phyloP scores from a whole-genome alignment of 768 basidiomycete genomes.

The Tulasnella sp. region DNA sequence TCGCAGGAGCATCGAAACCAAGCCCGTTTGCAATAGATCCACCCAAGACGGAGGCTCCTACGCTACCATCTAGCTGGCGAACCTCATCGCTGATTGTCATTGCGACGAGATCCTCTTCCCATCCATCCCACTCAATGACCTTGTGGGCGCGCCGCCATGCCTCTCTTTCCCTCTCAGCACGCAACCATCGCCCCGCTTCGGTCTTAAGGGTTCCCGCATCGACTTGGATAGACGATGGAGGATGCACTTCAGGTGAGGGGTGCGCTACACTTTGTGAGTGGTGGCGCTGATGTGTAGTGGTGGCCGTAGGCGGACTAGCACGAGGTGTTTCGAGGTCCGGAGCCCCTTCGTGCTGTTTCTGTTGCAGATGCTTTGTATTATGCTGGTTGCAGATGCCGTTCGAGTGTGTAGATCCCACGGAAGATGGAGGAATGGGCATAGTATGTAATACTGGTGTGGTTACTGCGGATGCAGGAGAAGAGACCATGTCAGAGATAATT shows the following conservation, averaged over 20 bases:
- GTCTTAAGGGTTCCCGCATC: background rate
- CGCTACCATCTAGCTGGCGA: background rate
- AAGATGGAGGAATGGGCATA: too few relatives aligned
- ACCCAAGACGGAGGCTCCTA: too few relatives aligned
- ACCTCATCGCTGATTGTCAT: conserved; percentile 48
- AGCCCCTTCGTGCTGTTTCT: too few relatives aligned
- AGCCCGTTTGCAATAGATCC: too few relatives aligned
- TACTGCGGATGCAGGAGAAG: background rate
- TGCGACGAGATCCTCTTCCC: conserved; percentile 75
- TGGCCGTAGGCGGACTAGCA: conserved; percentile 4
- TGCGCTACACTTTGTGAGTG: conserved; percentile 14
- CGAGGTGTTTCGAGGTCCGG: too few relatives aligned
- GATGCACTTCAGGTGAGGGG: conserved; percentile 20
- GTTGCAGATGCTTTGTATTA: too few relatives aligned
- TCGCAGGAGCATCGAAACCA: too few relatives aligned
- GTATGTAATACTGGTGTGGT: too few relatives aligned
- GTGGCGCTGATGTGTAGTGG: conserved; percentile 22
- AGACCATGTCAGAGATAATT: conserved; percentile 5
- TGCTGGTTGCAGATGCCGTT: too few relatives aligned
- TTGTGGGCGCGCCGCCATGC: conserved; percentile 67
- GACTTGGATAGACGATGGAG: conserved; percentile 2
- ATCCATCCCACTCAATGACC: conserved; percentile 80
- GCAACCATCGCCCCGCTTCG: conserved; percentile 49
- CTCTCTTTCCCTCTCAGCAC: conserved; percentile 53
- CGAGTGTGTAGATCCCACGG: too few relatives aligned